phyloP scores from a whole-genome alignment of 495 filamentous ascomycete genomes.

The Parathielavia appendiculata region DNA sequence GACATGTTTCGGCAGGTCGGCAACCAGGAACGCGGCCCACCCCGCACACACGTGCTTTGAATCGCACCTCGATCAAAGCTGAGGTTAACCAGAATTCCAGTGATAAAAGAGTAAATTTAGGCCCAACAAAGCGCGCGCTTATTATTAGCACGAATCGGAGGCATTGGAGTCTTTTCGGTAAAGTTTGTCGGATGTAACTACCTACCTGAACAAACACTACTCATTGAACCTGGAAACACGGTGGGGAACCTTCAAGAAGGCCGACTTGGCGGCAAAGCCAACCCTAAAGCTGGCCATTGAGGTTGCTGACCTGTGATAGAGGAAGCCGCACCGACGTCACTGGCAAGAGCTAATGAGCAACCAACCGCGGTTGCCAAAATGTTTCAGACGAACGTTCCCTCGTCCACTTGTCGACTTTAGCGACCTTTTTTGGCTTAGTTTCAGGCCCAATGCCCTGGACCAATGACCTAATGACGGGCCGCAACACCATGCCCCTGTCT shows the following conservation, averaged over 20 bases:
- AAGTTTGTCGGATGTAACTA: too few species aligned
- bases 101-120: too few species aligned
- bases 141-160: slow-evolving; percentile 7
- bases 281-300: background rate
- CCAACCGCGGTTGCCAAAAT: slow-evolving; percentile 2
- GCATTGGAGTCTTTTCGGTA: background rate
- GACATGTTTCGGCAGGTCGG: too few species aligned
- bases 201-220: too few species aligned
- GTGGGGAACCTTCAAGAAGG: too few species aligned
- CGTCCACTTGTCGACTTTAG: background rate
- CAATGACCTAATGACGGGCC: slow-evolving; percentile 9
- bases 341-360: slow-evolving; percentile 14
- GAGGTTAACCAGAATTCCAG: background rate
- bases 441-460: slow-evolving; percentile 10
- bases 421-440: slow-evolving; percentile 2
- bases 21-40: background rate
- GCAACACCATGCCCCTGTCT: slow-evolving; percentile 3
- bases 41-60: background rate
- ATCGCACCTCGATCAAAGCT: background rate
- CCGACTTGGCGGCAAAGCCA: background rate
- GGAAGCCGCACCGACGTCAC: slow-evolving; percentile 31
- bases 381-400: slow-evolving; percentile 19
- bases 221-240: background rate
- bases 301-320: background rate
- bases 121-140: slow-evolving; percentile 21